phyloP scores from a whole-genome alignment of 2,329 filamentous ascomycete genomes.

The Verticillium isaacii region DNA sequence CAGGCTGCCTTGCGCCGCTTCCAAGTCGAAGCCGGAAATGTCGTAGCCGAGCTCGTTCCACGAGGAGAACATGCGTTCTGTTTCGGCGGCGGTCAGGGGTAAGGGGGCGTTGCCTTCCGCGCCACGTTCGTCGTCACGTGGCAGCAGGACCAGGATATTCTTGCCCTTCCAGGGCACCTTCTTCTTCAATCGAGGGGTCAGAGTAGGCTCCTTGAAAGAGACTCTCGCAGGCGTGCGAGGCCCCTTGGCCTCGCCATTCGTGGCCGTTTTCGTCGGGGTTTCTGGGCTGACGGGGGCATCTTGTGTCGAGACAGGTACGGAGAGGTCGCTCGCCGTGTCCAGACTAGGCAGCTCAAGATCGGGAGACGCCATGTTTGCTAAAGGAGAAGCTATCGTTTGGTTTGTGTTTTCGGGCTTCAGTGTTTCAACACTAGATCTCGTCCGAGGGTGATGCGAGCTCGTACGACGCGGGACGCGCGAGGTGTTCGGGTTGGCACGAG shows the following conservation, averaged over 20 bases:
- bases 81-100: slow-evolving; percentile 51
- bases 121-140: slow-evolving; percentile 62
- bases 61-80: slow-evolving; percentile 55
- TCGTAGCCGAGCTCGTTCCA: slow-evolving; percentile 69
- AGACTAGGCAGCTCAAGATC: slow-evolving; percentile 7
- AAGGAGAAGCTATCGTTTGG: neutral
- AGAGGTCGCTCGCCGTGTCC: slow-evolving; percentile 4
- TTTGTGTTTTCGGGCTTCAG: slow-evolving; percentile 30
- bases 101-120: slow-evolving; percentile 46
- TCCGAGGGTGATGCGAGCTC: slow-evolving; percentile 34
- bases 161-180: slow-evolving; percentile 73
- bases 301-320: slow-evolving; percentile 13
- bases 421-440: slow-evolving; percentile 53
- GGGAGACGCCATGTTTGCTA: slow-evolving; percentile 10
- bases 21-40: slow-evolving; percentile 62
- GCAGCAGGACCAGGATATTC: slow-evolving; percentile 66
- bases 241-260: slow-evolving; percentile 21
- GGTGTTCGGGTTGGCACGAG: slow-evolving; percentile 29
- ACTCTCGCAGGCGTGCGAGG: slow-evolving; percentile 30
- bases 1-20: slow-evolving; percentile 17
- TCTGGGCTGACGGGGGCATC: slow-evolving; percentile 20
- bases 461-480: neutral
- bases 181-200: slow-evolving; percentile 59
- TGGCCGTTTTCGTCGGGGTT: slow-evolving; percentile 24
- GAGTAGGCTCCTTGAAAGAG: slow-evolving; percentile 29